Percentiles rank a stretch among this genome's conserved stretches.
phyloP scores from a whole-genome alignment of 2,329 filamentous ascomycete genomes.

The Capronia epimyces region DNA sequence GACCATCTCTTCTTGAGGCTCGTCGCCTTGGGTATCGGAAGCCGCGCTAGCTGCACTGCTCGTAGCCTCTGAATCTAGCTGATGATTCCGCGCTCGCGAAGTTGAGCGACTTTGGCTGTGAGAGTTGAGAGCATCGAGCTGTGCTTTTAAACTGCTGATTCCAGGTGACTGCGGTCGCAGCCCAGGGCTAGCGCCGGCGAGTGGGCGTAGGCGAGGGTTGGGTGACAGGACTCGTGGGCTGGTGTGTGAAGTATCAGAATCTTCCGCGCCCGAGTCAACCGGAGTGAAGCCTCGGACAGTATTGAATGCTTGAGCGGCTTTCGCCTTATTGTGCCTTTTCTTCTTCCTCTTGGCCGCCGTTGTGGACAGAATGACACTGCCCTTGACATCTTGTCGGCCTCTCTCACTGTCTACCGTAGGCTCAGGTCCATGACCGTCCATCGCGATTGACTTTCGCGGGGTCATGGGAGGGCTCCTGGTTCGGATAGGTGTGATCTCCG shows the following conservation, averaged over 20 bases:
- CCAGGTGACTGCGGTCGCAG: constrained; percentile 57
- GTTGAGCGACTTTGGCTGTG: constrained; percentile 53
- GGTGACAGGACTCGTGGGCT: constrained; percentile 34
- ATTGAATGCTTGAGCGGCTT: constrained; percentile 33
- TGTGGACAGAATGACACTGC: constrained; percentile 31
- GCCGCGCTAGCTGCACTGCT: constrained; percentile 57
- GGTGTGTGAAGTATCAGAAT: constrained; percentile 41
- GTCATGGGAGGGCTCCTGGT: constrained; percentile 23
- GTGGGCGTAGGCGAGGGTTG: constrained; percentile 29
- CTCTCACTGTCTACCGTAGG: constrained; percentile 10
- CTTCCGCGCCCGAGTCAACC: constrained; percentile 42
- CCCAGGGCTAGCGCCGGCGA: constrained; percentile 41
- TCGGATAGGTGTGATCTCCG: constrained; percentile 27
- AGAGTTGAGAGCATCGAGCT: constrained; percentile 72
- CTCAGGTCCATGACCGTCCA: constrained; percentile 1
- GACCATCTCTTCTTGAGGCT: constrained; percentile 65
- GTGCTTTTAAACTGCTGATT: constrained; percentile 74
- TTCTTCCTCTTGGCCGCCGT: constrained; percentile 38
- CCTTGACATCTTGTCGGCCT: constrained; percentile 28
- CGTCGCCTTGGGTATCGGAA: constrained; percentile 58
- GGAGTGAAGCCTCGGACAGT: constrained; percentile 44
- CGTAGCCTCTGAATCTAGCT: constrained; percentile 40
- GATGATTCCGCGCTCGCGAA: constrained; percentile 50
- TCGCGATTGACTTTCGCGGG: constrained; percentile 14
- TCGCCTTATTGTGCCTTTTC: constrained; percentile 31